Percentiles rank a stretch among this genome's conserved stretches.
These are phyloP conservation scores for Cicer cuneatum DNA, from an alignment of 306 rosid genomes.

Conservation along the genomic window DNA sequence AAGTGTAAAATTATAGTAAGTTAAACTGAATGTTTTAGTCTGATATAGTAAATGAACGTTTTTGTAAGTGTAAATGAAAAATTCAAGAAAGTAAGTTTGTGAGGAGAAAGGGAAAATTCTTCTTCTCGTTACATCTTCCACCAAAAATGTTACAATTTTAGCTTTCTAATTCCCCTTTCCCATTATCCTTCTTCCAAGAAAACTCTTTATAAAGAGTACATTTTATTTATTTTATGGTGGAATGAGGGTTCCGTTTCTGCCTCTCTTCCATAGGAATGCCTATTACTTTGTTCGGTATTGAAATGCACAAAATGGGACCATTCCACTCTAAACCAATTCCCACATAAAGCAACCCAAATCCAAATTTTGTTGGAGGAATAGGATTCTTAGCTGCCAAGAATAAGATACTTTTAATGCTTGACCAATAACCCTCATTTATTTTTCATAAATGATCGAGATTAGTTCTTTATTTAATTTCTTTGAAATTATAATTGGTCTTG, in stretches of 20 bases:
- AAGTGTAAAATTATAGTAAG: not conserved
- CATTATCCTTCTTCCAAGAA: not conserved
- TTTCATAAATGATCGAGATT: not conserved
- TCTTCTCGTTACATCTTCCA: not conserved
- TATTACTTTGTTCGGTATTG: not conserved
- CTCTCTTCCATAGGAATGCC: not conserved
- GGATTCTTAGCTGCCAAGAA: not conserved
- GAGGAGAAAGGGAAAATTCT: not conserved
- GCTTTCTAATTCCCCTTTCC: not conserved
- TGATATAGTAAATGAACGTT: not conserved
- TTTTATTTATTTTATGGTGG: not conserved
- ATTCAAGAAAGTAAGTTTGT: constrained; percentile 1
- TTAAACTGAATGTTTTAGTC: not conserved
- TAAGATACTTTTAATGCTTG: not conserved
- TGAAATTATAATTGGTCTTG: not conserved
- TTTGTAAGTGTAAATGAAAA: not conserved
- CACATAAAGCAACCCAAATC: not conserved
- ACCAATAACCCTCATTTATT: not conserved
- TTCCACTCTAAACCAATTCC: not conserved
- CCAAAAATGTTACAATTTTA: not conserved
- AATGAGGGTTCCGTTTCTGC: not conserved
- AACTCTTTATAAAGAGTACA: not conserved
- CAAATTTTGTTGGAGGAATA: not conserved
- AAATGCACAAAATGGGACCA: not conserved
- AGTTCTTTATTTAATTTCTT: not conserved